Evolutionary conservation across 495 filamentous ascomycete species (phyloP).

Genomic region (Arthonia radiata): DNA sequence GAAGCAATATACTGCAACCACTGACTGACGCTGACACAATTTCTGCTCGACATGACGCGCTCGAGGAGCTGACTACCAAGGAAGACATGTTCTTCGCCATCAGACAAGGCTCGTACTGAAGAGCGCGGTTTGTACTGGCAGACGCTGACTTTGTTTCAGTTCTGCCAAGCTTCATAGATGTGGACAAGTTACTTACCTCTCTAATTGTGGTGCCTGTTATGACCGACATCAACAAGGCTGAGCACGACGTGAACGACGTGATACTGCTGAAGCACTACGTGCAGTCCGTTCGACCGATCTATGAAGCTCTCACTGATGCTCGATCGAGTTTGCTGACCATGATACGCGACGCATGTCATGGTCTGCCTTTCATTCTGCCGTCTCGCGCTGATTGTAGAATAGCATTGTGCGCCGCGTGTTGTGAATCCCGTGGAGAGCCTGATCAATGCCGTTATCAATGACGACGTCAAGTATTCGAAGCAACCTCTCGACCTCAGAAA

Average conservation of each 20-base stretch:
- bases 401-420: conserved; percentile 39
- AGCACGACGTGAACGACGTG: conserved; percentile 65
- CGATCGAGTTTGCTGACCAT: conserved; percentile 37
- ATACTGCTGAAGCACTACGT: conserved; percentile 72
- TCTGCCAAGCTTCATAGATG: conserved; percentile 31
- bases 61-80: conserved; percentile 61
- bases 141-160: background rate
- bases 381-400: conserved; percentile 1
- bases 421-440: conserved; percentile 31
- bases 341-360: conserved; percentile 30
- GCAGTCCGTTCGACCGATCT: conserved; percentile 36
- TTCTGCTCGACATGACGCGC: conserved; percentile 47
- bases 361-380: conserved; percentile 1
- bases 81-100: conserved; percentile 72
- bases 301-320: conserved; percentile 38
- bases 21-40: conserved; percentile 41
- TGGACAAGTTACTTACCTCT: conserved; percentile 37
- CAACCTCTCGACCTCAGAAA: conserved; percentile 70
- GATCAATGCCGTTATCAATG: conserved; percentile 52
- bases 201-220: conserved; percentile 43
- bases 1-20: conserved; percentile 74
- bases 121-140: background rate
- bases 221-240: conserved; percentile 35
- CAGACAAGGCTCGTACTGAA: conserved; percentile 26
- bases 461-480: conserved; percentile 53